Conservation (phyloP, 352 stramenopile genomes). For the Halophytophthora batemanensis region DNA sequence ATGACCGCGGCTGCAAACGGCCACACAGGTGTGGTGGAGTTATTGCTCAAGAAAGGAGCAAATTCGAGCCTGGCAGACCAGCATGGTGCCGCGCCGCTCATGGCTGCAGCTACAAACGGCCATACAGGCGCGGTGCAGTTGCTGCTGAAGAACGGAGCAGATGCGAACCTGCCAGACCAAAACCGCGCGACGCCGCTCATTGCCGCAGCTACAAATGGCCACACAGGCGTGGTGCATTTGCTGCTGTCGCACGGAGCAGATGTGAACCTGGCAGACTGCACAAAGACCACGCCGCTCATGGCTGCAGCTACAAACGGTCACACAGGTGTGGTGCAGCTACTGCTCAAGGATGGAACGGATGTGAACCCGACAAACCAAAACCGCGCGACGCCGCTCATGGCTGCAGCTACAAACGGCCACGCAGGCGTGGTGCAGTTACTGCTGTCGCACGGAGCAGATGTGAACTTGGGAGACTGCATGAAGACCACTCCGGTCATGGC, state of each 20-base stretch:
- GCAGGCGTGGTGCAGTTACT: not conserved
- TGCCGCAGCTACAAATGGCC: not conserved
- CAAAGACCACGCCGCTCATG: not conserved
- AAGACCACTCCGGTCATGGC: too few relatives aligned
- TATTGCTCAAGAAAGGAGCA: not conserved
- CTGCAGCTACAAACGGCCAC: not conserved
- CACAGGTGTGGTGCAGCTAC: not conserved
- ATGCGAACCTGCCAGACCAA: too few relatives aligned
- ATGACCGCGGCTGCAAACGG: not conserved
- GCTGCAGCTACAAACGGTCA: not conserved
- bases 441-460: not conserved
- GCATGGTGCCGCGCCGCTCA: not conserved
- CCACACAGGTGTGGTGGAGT: not conserved
- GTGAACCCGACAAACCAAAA: not conserved
- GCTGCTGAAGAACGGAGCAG: conserved; percentile 6
- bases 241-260: too few relatives aligned
- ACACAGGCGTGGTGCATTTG: not conserved
- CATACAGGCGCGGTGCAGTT: conserved; percentile 4
- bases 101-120: conserved; percentile 6
- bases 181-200: not conserved
- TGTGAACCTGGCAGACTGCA: too few relatives aligned
- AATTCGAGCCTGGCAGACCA: too few relatives aligned
- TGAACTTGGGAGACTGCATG: not conserved
- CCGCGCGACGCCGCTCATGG: not conserved
- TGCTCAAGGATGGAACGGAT: not conserved